Evolutionary conservation across 129 eudicot genomes (phyloP).

Genomic region (Centella asiatica): DNA sequence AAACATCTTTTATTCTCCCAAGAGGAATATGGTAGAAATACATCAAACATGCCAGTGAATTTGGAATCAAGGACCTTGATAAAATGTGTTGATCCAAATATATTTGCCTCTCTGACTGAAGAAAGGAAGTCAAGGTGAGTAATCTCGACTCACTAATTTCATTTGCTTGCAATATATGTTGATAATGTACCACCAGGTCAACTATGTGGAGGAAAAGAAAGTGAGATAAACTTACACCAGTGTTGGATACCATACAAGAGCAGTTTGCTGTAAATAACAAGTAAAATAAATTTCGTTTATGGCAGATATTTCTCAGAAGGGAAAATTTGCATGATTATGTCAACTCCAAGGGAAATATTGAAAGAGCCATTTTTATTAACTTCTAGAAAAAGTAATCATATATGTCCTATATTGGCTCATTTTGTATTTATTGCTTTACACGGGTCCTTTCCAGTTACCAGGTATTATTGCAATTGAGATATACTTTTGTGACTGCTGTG

Average conservation of each 20-base stretch:
- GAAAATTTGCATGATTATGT: background rate
- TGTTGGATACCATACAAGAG: no score
- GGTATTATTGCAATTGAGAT: no score
- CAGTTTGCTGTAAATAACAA: background rate
- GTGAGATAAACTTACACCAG: no score
- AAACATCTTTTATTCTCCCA: constrained; percentile 51
- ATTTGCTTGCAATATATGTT: background rate
- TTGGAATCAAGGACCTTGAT: constrained; percentile 24
- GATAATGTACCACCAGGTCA: background rate
- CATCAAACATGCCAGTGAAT: constrained; percentile 22
- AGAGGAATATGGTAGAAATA: constrained; percentile 39
- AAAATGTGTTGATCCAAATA: constrained; percentile 38
- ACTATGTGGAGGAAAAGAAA: no score
- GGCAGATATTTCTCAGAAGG: background rate
- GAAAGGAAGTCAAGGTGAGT: constrained; percentile 65
- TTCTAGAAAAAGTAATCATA: no score
- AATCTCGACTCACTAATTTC: constrained; percentile 2
- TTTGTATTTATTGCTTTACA: no score
- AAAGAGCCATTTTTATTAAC: no score
- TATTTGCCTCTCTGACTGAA: constrained; percentile 60
- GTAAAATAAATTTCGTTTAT: background rate
- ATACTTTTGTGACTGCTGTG: no score
- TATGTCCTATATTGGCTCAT: no score
- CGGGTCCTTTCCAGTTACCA: no score
- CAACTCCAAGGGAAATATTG: no score